A percentile compares a stretch with the other conserved stretches of the same genome.
Evolutionary conservation across 1,284 basidiomycete genomes (phyloP).

Genomic region (Cutaneotrichosporon cavernicola): DNA sequence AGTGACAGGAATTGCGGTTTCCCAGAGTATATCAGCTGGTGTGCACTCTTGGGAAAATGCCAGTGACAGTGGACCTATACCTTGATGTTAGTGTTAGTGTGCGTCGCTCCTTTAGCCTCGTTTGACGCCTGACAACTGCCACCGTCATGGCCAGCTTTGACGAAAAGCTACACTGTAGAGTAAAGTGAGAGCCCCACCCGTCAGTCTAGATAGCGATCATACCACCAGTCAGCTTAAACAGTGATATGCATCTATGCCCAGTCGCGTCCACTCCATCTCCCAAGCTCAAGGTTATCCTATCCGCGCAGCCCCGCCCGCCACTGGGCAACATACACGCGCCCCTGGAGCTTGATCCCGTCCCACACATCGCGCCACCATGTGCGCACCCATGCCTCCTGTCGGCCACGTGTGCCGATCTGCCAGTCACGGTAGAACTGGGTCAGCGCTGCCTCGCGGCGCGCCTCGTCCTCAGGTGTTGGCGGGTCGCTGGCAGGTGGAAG

Average conservation of each 20-base stretch:
- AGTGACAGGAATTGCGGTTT: no score
- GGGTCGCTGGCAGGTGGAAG: conserved; percentile 35
- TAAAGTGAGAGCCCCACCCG: no score
- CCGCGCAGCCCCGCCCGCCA: conserved; percentile 11
- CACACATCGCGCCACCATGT: conserved; percentile 51
- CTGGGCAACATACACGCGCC: conserved; percentile 31
- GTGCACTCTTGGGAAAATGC: no score
- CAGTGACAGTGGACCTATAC: no score
- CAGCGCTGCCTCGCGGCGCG: conserved; percentile 38
- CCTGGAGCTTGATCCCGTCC: conserved; percentile 44
- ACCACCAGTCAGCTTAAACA: not conserved
- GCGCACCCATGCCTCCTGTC: conserved; percentile 42
- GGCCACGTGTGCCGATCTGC: conserved; percentile 41
- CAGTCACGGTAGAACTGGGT: conserved; percentile 50
- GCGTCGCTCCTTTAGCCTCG: no score
- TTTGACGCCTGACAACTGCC: no score
- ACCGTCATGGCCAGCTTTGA: no score
- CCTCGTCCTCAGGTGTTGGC: conserved; percentile 36
- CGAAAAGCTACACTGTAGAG: no score
- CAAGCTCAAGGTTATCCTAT: not conserved
- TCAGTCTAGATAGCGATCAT: no score
- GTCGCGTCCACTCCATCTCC: no score
- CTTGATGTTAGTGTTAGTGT: no score
- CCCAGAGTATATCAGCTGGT: no score
- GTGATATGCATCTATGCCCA: not conserved